Base-by-base conservation (phyloP, 164 flowering plant species). In the Vitis rotundifolia region DNA sequence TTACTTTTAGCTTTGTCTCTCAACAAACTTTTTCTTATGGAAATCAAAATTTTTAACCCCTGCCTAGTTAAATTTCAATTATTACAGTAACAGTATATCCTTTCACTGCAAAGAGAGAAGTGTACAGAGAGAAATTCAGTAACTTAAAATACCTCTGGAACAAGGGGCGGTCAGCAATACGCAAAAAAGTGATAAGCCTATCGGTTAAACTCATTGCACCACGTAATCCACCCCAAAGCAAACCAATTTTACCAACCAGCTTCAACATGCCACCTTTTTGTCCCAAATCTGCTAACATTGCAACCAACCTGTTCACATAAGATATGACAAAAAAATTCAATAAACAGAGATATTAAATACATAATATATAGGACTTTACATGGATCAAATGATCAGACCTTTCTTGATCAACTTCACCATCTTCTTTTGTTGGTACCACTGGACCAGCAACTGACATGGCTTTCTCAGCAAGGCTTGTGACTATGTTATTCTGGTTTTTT, bases 401-500 rank as follows among this genome's bases (percentile, higher is more conserved):
- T 66, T 91, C 97, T 72, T 93, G 94, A 82, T 95, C 99, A 72
- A 95, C 89, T 85, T 66, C 93, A 63, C 99, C 99, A 84, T 83
- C 91, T 81, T 78, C 84, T 70, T 84, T 95, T 19, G 87, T 88
- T 55, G 99, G 99, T 50, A 95, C 93, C 63, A 93, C 93, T n/a
- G 99, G 99, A 90, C 83, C 84, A 77, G 99, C 99, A 76, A 91
- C 90, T 63, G 94, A 90, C 93, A 91, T 84, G 70, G 99, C 99
- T 85, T 95, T 95, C 81, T 93, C 99, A 51, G 97, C 97, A 74
- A 95, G 87, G 80, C 90, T 90, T 61, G 86, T 80, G 44, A 90
- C 97, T 50, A 89, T 63, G 64, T 83, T 86, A 70, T 71, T 82
- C 53, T 78, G 82, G 64, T 63, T 54, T 61, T 79, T 85, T n/a